Conservation (phyloP, 306 rosid species). For the Abrus pulchellus region DNA sequence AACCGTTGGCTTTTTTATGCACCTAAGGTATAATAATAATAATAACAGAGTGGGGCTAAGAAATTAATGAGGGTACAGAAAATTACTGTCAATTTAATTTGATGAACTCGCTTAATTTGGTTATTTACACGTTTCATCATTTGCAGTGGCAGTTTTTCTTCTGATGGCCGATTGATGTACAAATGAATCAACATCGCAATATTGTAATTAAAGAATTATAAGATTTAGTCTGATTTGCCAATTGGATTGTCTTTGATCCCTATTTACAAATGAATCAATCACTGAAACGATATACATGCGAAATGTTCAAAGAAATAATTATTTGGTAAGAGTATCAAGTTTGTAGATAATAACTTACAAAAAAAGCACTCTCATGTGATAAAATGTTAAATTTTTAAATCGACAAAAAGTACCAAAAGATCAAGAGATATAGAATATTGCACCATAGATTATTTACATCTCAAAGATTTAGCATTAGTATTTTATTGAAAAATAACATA, state of each 20-base stretch:
- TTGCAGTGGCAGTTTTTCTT: neutral
- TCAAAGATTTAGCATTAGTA: neutral
- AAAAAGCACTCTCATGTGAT: neutral
- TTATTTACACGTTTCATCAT: neutral
- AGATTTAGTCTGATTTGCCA: neutral
- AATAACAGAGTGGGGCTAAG: neutral
- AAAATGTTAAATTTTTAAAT: neutral
- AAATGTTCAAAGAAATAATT: neutral
- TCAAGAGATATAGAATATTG: neutral
- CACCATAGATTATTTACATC: neutral
- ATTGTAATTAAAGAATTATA: neutral
- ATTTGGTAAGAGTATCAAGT: neutral
- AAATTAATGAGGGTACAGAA: neutral
- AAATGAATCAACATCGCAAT: neutral
- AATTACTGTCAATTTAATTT: constrained; percentile 1
- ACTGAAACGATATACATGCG: neutral
- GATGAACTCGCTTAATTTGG: neutral
- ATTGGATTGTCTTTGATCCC: neutral
- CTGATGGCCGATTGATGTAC: neutral
- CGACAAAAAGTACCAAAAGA: neutral
- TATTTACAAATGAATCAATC: neutral
- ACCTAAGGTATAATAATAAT: neutral
- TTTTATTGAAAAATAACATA: neutral
- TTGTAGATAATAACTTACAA: neutral
- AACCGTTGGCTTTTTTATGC: neutral